Evolutionary conservation across 1,284 basidiomycete genomes (phyloP).

Genomic region (Peniophora sp.): DNA sequence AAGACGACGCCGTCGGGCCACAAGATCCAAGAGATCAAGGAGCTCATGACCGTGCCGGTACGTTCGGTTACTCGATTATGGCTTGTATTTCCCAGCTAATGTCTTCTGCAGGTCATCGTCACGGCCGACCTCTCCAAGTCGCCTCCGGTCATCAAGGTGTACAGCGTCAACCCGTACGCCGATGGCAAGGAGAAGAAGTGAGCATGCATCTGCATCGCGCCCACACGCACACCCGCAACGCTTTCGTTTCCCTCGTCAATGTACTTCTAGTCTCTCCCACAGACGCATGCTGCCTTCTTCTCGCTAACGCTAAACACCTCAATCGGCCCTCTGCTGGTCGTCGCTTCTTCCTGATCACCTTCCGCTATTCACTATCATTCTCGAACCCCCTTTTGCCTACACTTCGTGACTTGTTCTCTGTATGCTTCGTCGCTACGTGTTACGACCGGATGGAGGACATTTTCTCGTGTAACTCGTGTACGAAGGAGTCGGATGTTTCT

Average conservation of each 20-base stretch:
- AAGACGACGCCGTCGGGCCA: conserved; percentile 67
- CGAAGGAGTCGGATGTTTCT: too few relatives aligned
- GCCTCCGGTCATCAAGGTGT: conserved; percentile 90
- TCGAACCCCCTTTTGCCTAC: too few relatives aligned
- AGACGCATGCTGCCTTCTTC: background rate
- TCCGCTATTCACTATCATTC: too few relatives aligned
- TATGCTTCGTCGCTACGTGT: too few relatives aligned
- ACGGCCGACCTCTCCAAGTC: conserved; percentile 91
- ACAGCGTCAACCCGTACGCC: conserved; percentile 82
- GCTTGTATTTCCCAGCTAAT: conserved; percentile 3
- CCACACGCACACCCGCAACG: background rate
- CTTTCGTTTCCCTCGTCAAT: background rate
- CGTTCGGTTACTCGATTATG: conserved; percentile 22
- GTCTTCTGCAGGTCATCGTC: conserved; percentile 66
- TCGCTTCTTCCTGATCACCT: background rate
- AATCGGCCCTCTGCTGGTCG: background rate
- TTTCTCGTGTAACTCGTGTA: too few relatives aligned
- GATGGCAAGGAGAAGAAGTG: conserved; percentile 18
- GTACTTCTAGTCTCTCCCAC: background rate
- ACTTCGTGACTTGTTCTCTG: too few relatives aligned
- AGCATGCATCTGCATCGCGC: background rate
- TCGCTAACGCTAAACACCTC: background rate
- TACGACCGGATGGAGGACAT: too few relatives aligned
- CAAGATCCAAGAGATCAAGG: conserved; percentile 88
- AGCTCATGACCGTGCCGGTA: conserved; percentile 87